A percentile compares a stretch with the other conserved stretches of the same genome.
Evolutionary conservation across 2,329 filamentous ascomycete species (phyloP).

Genomic region (Seiridium cupressi): DNA sequence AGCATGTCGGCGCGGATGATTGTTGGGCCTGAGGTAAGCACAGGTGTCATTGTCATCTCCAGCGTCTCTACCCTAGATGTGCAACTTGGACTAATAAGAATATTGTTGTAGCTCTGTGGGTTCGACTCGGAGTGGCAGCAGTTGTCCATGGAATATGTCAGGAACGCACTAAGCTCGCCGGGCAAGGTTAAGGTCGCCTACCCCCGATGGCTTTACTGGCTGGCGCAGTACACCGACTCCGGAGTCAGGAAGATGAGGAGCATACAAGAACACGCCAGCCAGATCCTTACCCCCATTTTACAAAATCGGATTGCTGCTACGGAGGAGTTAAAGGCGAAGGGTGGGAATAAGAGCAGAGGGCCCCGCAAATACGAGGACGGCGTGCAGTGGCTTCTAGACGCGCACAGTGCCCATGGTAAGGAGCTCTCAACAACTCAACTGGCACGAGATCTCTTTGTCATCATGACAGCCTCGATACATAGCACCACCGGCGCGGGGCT

Average conservation of each 20-base stretch:
- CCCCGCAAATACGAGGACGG: constrained; percentile 9
- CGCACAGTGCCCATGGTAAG: constrained; percentile 7
- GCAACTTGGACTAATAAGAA: background rate
- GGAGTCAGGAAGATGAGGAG: constrained; percentile 5
- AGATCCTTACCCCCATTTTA: constrained; percentile 4
- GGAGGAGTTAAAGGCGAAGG: background rate
- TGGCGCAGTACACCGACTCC: constrained; percentile 5
- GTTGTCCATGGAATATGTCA: constrained; percentile 3
- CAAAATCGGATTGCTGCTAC: constrained; percentile 4
- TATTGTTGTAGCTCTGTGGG: background rate
- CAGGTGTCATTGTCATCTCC: background rate
- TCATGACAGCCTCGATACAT: constrained; percentile 9
- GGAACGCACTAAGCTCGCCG: constrained; percentile 7
- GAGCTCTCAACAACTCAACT: background rate
- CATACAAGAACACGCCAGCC: background rate
- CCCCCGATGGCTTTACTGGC: constrained; percentile 9
- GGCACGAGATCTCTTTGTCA: constrained; percentile 6
- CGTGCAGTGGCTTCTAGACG: constrained; percentile 9
- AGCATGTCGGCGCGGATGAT: constrained; percentile 10
- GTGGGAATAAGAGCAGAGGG: background rate
- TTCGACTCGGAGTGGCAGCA: constrained; percentile 10
- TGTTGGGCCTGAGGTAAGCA: constrained; percentile 8
- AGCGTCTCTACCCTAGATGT: background rate
- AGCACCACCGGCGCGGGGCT: constrained; percentile 5
- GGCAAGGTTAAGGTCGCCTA: constrained; percentile 6